phyloP scores from a whole-genome alignment of 176 grass and related monocot genomes.

The Rhynchospora breviuscula region DNA sequence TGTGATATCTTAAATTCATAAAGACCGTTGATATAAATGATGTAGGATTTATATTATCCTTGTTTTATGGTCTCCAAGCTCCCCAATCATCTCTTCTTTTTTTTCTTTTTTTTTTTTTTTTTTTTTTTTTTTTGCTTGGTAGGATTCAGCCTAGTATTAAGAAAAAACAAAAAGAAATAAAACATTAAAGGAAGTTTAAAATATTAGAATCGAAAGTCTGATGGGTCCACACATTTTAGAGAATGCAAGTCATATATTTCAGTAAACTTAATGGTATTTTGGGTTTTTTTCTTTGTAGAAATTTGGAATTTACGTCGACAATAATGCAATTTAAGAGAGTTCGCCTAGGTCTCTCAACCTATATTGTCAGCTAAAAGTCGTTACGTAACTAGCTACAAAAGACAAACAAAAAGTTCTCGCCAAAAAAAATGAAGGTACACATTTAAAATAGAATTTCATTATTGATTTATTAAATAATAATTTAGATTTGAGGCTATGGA shows the following conservation, averaged over 20 bases:
- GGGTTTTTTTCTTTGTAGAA: neutral
- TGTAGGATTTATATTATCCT: neutral
- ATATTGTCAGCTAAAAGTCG: neutral
- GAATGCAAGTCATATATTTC: neutral
- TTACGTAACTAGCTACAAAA: neutral
- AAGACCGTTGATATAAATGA: neutral
- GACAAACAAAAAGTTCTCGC: constrained; percentile 8
- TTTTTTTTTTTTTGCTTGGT: neutral
- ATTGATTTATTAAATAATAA: constrained; percentile 1
- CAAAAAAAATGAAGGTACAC: neutral
- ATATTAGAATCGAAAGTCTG: neutral
- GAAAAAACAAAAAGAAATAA: neutral
- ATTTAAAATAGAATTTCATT: neutral
- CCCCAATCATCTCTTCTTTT: neutral
- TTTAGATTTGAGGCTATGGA: constrained; percentile 21
- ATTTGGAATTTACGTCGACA: neutral
- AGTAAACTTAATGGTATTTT: neutral
- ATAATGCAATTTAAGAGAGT: neutral
- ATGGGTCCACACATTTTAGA: neutral
- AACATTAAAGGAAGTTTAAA: neutral
- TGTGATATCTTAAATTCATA: neutral
- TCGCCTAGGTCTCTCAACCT: neutral
- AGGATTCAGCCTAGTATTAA: too few relatives aligned
- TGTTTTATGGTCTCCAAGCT: neutral
- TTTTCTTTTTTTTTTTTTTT: neutral